Base-by-base conservation (phyloP, 257 asterid genomes). In the Scutellaria galericulata region DNA sequence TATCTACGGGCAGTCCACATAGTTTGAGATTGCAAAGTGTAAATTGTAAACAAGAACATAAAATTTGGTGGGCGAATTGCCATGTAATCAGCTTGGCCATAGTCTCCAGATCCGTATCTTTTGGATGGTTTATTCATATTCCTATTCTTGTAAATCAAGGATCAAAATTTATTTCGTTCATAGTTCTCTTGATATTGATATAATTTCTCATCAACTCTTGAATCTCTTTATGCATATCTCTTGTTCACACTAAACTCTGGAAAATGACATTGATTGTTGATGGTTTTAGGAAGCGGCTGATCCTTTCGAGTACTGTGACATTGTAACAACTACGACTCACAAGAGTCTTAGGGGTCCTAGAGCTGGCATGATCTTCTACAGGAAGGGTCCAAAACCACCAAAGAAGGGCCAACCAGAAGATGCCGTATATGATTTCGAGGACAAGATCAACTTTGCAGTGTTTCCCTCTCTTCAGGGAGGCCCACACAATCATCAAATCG, bases 401-500 rank as follows among this genome's bases (percentile, higher is more conserved):
- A 91, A 91, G 87, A 87, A 88, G 75, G 96, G 97, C 70, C 89
- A 90, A 71, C 97, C 98, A 0, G 93, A 89, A 78, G 93, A 74
- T 83, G 92, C 96, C 0, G 92, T 84, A 6, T 93, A 93, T 60
- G 97, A 91, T 56, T 93, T 93, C 35, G 98, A 93, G 85, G 97
- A 93, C 91, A 89, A 89, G 85, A 73, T 93, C 79, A 93, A 93
- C 81, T 93, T 93, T 80, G 92, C 98, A 1, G 98, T 90, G 74
- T 93, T 93, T 88, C 98, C 98, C 6, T 82, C 98, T 24, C 95
- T 93, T 55, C 98, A 93, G 87, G 98, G 98, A 10, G 97, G 98
- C 58, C 97, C 97, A 12, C 98, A 93, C 90, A 93, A 93, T 80
- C 98, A 93, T 84, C 98, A 93, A 74, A 93, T 93, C 10, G 98